Percentiles rank a stretch among this genome's conserved stretches.
Conservation (phyloP, 176 grass and related monocot genomes). For the Cenchrus purpureus region DNA sequence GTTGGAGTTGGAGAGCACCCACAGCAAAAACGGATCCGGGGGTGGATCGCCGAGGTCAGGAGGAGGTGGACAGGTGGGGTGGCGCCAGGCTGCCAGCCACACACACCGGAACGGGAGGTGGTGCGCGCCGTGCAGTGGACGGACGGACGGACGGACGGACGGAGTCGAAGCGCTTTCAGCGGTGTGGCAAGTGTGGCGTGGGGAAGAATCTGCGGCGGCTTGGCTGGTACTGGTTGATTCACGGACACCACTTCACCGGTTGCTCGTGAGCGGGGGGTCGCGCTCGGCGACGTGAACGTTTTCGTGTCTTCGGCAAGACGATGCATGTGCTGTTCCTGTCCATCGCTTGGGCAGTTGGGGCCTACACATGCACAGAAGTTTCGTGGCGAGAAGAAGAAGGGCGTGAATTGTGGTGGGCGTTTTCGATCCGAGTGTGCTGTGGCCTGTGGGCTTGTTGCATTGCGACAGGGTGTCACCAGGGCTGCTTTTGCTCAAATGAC, state of each 20-base stretch:
- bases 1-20: conserved; percentile 11
- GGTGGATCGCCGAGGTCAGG: too few relatives aligned
- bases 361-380: too few relatives aligned
- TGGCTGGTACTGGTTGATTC: not conserved
- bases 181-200: not conserved
- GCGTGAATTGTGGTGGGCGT: not conserved
- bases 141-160: conserved; percentile 2
- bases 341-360: not conserved
- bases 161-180: conserved; percentile 19
- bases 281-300: not conserved
- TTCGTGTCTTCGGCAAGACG: not conserved
- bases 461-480: not conserved
- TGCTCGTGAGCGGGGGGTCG: conserved; percentile 3
- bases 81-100: conserved; percentile 23
- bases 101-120: not conserved
- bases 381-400: not conserved
- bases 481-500: too few relatives aligned
- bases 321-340: not conserved
- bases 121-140: not conserved
- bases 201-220: not conserved
- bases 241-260: not conserved
- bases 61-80: conserved; percentile 5
- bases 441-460: not conserved
- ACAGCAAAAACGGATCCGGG: conserved; percentile 46
- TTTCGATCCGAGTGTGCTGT: not conserved